Evolutionary conservation across 148 eudicot species (phyloP), one percentile per base, ranked within the genome.

Genomic region (Vaccinium darrowii): DNA sequence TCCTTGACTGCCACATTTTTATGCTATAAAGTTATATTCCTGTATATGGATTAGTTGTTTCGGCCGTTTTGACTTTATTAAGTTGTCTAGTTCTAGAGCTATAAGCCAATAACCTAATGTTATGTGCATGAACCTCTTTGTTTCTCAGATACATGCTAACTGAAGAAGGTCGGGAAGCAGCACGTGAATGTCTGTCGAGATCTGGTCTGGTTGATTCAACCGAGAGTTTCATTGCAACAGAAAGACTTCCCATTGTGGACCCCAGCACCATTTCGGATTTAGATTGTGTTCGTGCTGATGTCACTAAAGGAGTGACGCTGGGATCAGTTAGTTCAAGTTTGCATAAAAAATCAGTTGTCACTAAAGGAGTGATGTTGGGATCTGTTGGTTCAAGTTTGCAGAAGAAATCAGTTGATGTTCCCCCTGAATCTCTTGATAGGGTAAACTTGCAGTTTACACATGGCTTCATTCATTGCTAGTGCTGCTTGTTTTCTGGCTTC

Each of bases 61-160:
- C 1, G 3, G 84, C 78, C 73, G 6, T 72, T 79, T 43, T 53
- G 1, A 30, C 14, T 7, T 79, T 54, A 13, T 13, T 13, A 33
- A 10, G 47, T 33, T 71, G 52, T 52, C n/a, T 52, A 19, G 36
- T 71, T 83, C 30, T 54, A 39, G 69, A 73, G 69, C 67, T 83
- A 21, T 21, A 54, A 14, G 43, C 30, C 67, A 73, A 21, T n/a
- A 33, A 39, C 60, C 10, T 30, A 9, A 10, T 67, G 7, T 54
- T 82, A 18, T 19, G 79, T 21, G 67, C 67, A 10, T 73, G 50
- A 78, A 79, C 69, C 27, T 82, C 39, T 43, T 11, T 58, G 75
- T 80, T 84, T 53, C 89, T 80, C 92, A 97, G 99, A 86, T 97
- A 95, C 87, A 95, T 90, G 96, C 87, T 97, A 81, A 93, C 98